A percentile compares a stretch with the other conserved stretches of the same genome.
These are phyloP conservation scores for Eimeria maxima DNA, from an alignment of 169 alveolate genomes.

Conservation along the genomic window DNA sequence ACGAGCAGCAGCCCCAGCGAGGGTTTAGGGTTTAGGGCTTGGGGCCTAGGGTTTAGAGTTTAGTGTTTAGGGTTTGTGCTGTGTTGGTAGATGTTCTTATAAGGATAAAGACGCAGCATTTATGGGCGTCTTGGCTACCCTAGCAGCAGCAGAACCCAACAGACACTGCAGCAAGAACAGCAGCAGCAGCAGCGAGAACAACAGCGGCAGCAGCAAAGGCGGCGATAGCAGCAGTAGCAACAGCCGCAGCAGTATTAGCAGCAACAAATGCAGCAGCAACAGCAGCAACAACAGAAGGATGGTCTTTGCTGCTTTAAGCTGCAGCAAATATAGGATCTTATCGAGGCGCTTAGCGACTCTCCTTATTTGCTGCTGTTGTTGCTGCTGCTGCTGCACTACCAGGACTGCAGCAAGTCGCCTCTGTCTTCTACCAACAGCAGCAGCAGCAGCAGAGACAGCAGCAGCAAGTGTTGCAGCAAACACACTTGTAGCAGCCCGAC, in stretches of 20 bases:
- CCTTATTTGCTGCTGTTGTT: slow-evolving; percentile 52
- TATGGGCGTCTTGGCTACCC: background rate
- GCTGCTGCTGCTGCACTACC: slow-evolving; percentile 65
- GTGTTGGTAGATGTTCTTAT: too few species aligned
- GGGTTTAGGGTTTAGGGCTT: background rate
- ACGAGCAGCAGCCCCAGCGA: background rate
- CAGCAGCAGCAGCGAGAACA: slow-evolving; percentile 5
- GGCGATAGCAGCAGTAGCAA: background rate
- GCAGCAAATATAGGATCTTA: background rate
- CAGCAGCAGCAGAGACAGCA: slow-evolving; percentile 46
- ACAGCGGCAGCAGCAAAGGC: background rate
- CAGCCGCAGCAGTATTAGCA: slow-evolving; percentile 45
- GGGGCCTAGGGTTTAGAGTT: background rate
- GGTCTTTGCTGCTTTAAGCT: background rate
- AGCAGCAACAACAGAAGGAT: slow-evolving; percentile 60
- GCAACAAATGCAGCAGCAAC: slow-evolving; percentile 3
- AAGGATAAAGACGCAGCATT: background rate
- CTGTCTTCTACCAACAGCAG: background rate
- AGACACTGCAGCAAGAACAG: slow-evolving; percentile 22
- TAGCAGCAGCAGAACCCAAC: background rate
- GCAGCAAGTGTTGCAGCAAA: background rate
- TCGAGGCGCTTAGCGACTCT: slow-evolving; percentile 6
- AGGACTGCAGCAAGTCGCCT: slow-evolving; percentile 13
- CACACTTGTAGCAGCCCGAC: background rate
- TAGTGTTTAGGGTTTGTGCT: background rate